Evolutionary conservation across 371 early-diverging fungal genomes (phyloP).

Genomic region (Apophysomyces ossiformis): DNA sequence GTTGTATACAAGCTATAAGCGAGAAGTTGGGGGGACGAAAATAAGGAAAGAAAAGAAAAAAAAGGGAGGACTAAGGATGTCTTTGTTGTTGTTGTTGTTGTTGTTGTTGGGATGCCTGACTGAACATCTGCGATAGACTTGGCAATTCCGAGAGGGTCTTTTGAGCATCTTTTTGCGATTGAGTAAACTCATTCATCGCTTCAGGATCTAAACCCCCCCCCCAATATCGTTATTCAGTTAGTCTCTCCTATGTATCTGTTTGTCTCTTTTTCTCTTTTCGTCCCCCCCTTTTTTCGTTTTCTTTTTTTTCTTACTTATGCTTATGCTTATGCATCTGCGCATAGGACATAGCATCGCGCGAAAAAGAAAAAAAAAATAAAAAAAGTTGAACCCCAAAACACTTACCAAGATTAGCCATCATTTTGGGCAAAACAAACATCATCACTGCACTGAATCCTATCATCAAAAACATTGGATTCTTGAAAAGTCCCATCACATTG

Average conservation of each 20-base stretch:
- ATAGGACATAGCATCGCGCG: neutral
- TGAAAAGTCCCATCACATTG: conserved; percentile 47
- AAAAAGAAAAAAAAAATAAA: neutral
- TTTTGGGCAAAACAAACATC: conserved; percentile 54
- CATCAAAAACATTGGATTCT: conserved; percentile 59
- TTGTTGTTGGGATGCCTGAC: conserved; percentile 16
- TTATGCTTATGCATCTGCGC: neutral
- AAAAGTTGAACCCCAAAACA: neutral
- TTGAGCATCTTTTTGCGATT: conserved; percentile 44
- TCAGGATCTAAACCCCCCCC: conserved; percentile 38
- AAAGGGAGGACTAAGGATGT: neutral
- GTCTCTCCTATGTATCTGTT: neutral
- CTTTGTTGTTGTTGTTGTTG: conserved; percentile 16
- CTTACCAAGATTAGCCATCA: conserved; percentile 52
- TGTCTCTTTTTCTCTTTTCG: too few relatives aligned
- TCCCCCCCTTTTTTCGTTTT: too few relatives aligned
- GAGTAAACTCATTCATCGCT: conserved; percentile 38
- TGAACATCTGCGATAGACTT: conserved; percentile 44
- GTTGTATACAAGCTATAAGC: too few relatives aligned
- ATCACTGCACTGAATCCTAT: conserved; percentile 48
- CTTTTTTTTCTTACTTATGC: neutral
- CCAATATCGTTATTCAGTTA: neutral
- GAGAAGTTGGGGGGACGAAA: too few relatives aligned
- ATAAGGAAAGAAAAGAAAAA: neutral
- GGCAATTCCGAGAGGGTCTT: conserved; percentile 47